These are phyloP conservation scores for Mucor velutinosus DNA, from an alignment of 371 early-diverging fungal genomes.

Conservation along the genomic window DNA sequence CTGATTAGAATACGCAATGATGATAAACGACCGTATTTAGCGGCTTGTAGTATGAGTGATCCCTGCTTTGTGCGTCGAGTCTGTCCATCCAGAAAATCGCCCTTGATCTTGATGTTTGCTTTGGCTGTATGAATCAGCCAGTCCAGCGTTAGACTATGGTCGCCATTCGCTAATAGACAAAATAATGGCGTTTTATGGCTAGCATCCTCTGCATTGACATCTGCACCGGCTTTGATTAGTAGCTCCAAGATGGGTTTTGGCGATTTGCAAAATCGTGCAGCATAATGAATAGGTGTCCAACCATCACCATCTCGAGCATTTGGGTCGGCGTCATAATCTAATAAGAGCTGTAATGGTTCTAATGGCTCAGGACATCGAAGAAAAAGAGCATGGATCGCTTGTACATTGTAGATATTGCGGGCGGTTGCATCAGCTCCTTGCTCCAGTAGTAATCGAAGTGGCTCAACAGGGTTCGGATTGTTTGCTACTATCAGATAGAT, in stretches of 20 bases:
- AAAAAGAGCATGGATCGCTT: constrained; percentile 42
- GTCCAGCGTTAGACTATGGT: constrained; percentile 9
- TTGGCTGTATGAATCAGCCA: constrained; percentile 21
- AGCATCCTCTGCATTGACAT: constrained; percentile 45
- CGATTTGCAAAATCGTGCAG: constrained; percentile 53
- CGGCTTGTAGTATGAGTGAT: constrained; percentile 24
- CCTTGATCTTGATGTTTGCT: constrained; percentile 20
- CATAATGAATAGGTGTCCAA: constrained; percentile 80
- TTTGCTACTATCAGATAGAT: not conserved
- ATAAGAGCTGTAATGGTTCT: constrained; percentile 30
- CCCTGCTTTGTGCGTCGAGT: constrained; percentile 13
- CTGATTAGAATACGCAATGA: constrained; percentile 15
- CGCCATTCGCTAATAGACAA: constrained; percentile 35
- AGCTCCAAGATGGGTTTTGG: constrained; percentile 31
- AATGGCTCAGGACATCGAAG: constrained; percentile 37
- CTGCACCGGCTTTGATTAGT: constrained; percentile 45
- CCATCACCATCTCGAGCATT: constrained; percentile 71
- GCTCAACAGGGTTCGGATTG: constrained; percentile 7
- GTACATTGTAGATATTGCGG: constrained; percentile 41
- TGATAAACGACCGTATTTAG: constrained; percentile 24
- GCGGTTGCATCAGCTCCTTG: constrained; percentile 54
- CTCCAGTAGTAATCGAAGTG: constrained; percentile 41
- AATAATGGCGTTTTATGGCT: constrained; percentile 42
- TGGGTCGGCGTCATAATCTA: constrained; percentile 42
- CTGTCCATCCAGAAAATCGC: constrained; percentile 19